phyloP scores from a whole-genome alignment of 1,284 basidiomycete genomes.

The Trichosporon faecale region DNA sequence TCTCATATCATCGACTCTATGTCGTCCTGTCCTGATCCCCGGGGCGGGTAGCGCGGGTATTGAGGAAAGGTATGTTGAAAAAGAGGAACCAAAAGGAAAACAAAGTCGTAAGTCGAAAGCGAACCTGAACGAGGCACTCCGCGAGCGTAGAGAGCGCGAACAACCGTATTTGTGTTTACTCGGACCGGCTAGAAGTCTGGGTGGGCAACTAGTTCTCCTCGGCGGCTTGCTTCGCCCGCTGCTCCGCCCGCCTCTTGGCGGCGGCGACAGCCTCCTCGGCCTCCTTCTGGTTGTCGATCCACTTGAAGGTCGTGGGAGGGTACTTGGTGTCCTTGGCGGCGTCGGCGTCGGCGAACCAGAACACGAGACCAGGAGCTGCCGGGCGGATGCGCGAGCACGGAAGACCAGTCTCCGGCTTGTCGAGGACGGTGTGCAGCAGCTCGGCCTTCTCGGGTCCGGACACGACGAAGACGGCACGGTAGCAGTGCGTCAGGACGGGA shows the following conservation, averaged over 20 bases:
- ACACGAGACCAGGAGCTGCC: slow-evolving; percentile 76
- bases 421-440: slow-evolving; percentile 72
- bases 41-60: neutral
- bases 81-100: neutral
- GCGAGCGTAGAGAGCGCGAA: neutral
- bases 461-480: slow-evolving; percentile 83
- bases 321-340: slow-evolving; percentile 58
- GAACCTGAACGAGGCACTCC: neutral
- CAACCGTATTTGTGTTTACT: neutral
- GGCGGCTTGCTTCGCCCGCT: slow-evolving; percentile 28
- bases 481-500: slow-evolving; percentile 90
- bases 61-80: neutral
- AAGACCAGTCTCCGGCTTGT: slow-evolving; percentile 74
- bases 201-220: slow-evolving; percentile 16
- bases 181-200: neutral
- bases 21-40: neutral
- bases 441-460: slow-evolving; percentile 81
- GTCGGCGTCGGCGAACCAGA: slow-evolving; percentile 84
- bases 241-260: slow-evolving; percentile 37
- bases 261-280: slow-evolving; percentile 50
- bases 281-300: slow-evolving; percentile 52
- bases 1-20: slow-evolving; percentile 23
- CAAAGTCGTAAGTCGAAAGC: neutral
- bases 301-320: slow-evolving; percentile 50
- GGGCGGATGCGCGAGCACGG: slow-evolving; percentile 83